A percentile compares a stretch with the other conserved stretches of the same genome.
Evolutionary conservation across 2,329 filamentous ascomycete genomes (phyloP).

Genomic region (Drechslerella coelobrocha): DNA sequence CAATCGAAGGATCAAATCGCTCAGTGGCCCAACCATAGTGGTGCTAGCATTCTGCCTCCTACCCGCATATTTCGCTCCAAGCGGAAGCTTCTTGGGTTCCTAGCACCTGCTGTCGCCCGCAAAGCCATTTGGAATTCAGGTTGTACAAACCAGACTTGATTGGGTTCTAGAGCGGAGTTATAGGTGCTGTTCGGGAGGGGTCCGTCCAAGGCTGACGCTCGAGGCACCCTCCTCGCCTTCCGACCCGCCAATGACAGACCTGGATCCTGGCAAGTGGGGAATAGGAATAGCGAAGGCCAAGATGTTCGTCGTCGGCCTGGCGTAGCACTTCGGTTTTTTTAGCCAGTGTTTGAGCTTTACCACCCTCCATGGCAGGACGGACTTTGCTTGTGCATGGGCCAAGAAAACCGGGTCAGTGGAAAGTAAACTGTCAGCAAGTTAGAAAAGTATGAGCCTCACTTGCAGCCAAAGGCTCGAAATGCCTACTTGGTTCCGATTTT

Average conservation of each 20-base stretch:
- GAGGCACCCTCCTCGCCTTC: constrained; percentile 44
- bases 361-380: constrained; percentile 23
- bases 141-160: constrained; percentile 38
- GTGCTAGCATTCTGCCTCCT: constrained; percentile 30
- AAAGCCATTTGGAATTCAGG: constrained; percentile 49
- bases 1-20: constrained; percentile 42
- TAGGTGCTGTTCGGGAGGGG: constrained; percentile 6
- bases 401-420: constrained; percentile 30
- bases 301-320: constrained; percentile 11
- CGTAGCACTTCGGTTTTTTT: constrained; percentile 47
- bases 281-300: not conserved
- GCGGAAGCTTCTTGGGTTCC: constrained; percentile 5
- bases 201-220: constrained; percentile 44
- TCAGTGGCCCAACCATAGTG: constrained; percentile 5
- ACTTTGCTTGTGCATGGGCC: constrained; percentile 44
- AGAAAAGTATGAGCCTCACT: constrained; percentile 47
- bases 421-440: constrained; percentile 36
- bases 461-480: constrained; percentile 46
- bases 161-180: constrained; percentile 30
- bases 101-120: constrained; percentile 36
- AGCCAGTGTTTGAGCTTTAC: constrained; percentile 40
- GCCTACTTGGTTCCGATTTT: constrained; percentile 29
- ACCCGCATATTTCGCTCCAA: constrained; percentile 10
- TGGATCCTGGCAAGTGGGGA: constrained; percentile 27
- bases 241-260: constrained; percentile 48